Evolutionary conservation across 345 rosid species (phyloP), one percentile per base, ranked within the genome.

Genomic region (Cardiospermum halicacabum): DNA sequence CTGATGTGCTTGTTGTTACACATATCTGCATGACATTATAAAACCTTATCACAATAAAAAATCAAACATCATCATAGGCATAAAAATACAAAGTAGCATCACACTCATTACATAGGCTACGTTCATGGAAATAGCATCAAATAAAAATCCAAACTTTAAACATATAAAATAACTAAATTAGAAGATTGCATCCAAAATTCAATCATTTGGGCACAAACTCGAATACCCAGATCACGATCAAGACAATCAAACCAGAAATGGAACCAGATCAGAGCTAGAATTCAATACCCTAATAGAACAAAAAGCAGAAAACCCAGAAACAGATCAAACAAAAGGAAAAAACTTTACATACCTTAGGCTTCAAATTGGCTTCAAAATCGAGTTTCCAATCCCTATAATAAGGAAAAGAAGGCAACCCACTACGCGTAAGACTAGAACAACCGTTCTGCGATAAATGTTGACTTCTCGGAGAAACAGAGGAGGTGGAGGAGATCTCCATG

Each of bases 1-100:
- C 99, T 26, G 99, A 93, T 48, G 95, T 93, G 58, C 97, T 94
- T 31, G 96, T 85, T 42, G 96, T 91, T 49, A 94, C 72, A 64
- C 88, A 84, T 71, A 94, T 87, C 99, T 94, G 75, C 42, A 42
- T 0, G 58, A 31, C 5, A 19, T 22, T 19, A 65, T 40, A 60
- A 66, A 55, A 30, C 27, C n/a, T 18, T 56, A 51, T 50, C 1
- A 7, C 57, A 58, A 2, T 16, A 25, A 48, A 16, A 56, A 16
- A 45, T 47, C n/a, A n/a, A 30, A 47, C 5, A 24, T 36, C 34
- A 5, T 13, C n/a, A 51, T 11, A 43, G 28, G 24, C 37, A 15
- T 3, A 26, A 45, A 8, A 16, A 11, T 4, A 18, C 39, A 34
- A 7, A 34, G 6, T 34, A 11, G 9, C 39, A 34, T 2, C 7